Evolutionary conservation across 1,139 yeast genomes (phyloP).

Genomic region (Yarrowia galli): DNA sequence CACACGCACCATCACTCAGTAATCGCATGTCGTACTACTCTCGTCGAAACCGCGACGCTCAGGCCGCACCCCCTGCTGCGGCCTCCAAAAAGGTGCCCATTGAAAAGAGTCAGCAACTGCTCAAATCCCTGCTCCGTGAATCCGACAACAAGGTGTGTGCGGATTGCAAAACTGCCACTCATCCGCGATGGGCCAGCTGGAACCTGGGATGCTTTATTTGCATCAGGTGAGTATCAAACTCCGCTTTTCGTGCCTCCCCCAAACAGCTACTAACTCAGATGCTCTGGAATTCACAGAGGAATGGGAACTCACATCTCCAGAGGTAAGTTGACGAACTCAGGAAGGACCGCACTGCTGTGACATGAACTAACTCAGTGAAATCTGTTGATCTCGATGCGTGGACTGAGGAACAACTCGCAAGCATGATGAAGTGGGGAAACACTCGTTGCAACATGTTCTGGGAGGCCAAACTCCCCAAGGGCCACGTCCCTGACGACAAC

Average conservation of each 20-base stretch:
- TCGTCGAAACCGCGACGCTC: conserved; percentile 31
- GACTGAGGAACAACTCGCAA: conserved; percentile 90
- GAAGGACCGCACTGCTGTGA: neutral
- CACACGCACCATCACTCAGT: conserved; percentile 18
- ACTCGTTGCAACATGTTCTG: conserved; percentile 74
- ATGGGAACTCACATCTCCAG: conserved; percentile 87
- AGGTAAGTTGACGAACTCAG: conserved; percentile 35
- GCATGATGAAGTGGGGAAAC: conserved; percentile 89
- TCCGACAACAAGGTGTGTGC: conserved; percentile 81
- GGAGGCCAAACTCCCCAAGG: conserved; percentile 78
- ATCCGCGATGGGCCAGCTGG: conserved; percentile 99
- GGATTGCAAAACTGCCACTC: conserved; percentile 86
- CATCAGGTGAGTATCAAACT: conserved; percentile 53
- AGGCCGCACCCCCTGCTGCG: conserved; percentile 31
- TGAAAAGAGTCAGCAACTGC: conserved; percentile 68
- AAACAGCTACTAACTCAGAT: conserved; percentile 51
- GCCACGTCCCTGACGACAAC: conserved; percentile 80
- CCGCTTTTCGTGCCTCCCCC: neutral
- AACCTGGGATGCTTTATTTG: conserved; percentile 91
- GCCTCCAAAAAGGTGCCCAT: conserved; percentile 40
- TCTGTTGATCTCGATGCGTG: conserved; percentile 95
- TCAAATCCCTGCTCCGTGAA: conserved; percentile 76
- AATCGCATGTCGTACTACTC: conserved; percentile 37
- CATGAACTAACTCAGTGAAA: conserved; percentile 45
- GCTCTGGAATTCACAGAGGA: conserved; percentile 94